Evolutionary conservation across 2,329 filamentous ascomycete species (phyloP), one percentile per base, ranked within the genome.

Genomic region (Scedosporium minutisporum): DNA sequence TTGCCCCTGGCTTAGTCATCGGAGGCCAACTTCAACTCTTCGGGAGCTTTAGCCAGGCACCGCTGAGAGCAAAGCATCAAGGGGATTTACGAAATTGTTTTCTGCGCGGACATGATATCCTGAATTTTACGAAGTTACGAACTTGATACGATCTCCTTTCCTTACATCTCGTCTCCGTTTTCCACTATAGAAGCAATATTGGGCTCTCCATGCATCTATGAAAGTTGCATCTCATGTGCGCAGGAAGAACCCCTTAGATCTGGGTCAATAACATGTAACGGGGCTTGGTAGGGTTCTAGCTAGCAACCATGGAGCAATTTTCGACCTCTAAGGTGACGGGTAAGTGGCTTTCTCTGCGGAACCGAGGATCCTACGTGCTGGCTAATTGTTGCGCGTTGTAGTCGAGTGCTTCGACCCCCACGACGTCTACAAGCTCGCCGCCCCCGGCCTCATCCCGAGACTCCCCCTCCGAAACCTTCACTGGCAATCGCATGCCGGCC

Each of bases 361-460:
- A 18, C 27, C 6, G 23, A 3, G 4, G 25, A 29, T 55, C n/a
- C 6, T 57, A 7, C n/a, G 21, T 6, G 55, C 27, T 23, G 4
- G 23, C 27, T 58, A 38, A 58, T 21, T 10, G 10, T 55, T 38
- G 10, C 33, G 33, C 33, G 60, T 53, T 63, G 46, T 69, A 96
- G 92, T 97, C 78, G 93, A 97, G 80, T 99, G 96, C 78, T 91
- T 90, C 78, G 95, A 99, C 77, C 93, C 95, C 61, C 89, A 91
- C 72, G 88, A 90, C 70, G 84, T 97, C 66, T 97, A 93, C 76
- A 87, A 90, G 64, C 82, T 93, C 61, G 80, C 97, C 53, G 87
- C 89, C 10, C 86, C 90, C 2, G 87, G 93, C 63, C 80, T 99
- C 63, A 81, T 89, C 48, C 81, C 89, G 51, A 88, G 90, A 62